Base-by-base conservation (phyloP, 768 basidiomycete genomes). In the Pulveroboletus frians region DNA sequence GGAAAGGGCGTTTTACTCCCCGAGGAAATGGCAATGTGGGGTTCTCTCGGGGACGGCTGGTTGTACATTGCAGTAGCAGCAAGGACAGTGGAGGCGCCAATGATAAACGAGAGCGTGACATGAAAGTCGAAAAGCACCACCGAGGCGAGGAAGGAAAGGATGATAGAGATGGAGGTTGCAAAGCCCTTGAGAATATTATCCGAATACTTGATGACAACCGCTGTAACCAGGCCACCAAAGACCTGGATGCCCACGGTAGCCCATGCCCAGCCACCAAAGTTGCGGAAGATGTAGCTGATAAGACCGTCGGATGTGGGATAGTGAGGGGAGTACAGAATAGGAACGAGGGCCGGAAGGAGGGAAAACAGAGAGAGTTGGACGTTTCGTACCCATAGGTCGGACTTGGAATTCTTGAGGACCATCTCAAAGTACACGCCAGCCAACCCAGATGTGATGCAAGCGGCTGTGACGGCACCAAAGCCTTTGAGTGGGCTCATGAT, bases 171-270 rank as follows among this genome's bases (percentile, higher is more conserved):
- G 54, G 84, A 87, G 2, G 95, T 99, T 5, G 95, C 95, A 61
- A 99, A 99, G n/a, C 95, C 95, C 65, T 96, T 95, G 61, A 91
- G 74, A 58, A 90, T 91, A 65, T 96, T 97, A 69, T 93, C 92
- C 48, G 89, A 88, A 64, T 97, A 95, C 67, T 94, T 92, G 77
- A 98, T 98, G 50, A 98, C 96, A 27, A 98, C 68, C 1, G 96
- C 95, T 4, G 95, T 98, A 53, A 97, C 69, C 39, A 98, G 75
- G 1, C 96, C 95, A 26, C 96, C 96, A 50, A 94, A 77, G 32
- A 96, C 94, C 69, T 98, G 93, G 23, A 84, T 84, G 20, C 72
- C 65, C 23, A 99, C 93, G 1, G 93, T 95, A 17, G 90, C 89
- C 86, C 93, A 93, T 0, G 96, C 96, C 93, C 93, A 99, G 3